Evolutionary conservation across 2,329 filamentous ascomycete genomes (phyloP).

Genomic region (Niveomyces coronatus): DNA sequence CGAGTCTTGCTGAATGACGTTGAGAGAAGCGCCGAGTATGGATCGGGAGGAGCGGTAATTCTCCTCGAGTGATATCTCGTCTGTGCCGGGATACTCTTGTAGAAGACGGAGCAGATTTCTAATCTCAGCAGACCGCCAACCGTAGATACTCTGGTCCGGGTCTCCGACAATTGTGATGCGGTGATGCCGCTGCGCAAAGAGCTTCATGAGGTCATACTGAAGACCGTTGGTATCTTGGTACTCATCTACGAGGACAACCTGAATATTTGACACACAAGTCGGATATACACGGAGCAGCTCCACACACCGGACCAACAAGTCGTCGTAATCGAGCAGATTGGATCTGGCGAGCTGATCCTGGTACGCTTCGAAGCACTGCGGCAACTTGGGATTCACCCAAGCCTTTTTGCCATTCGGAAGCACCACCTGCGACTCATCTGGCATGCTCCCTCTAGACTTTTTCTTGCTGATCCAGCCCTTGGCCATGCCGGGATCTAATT

Average conservation of each 20-base stretch:
- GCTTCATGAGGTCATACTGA: slow-evolving; percentile 87
- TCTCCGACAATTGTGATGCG: slow-evolving; percentile 94
- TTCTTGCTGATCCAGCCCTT: slow-evolving; percentile 64
- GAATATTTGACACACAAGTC: slow-evolving; percentile 76
- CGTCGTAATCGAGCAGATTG: slow-evolving; percentile 89
- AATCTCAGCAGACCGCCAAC: slow-evolving; percentile 87
- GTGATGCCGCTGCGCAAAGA: slow-evolving; percentile 62
- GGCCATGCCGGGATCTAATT: slow-evolving; percentile 60
- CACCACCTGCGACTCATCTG: slow-evolving; percentile 18
- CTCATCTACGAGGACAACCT: slow-evolving; percentile 89
- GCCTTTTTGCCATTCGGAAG: slow-evolving; percentile 20
- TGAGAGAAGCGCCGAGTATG: slow-evolving; percentile 70
- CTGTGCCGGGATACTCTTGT: slow-evolving; percentile 62
- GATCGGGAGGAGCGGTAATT: slow-evolving; percentile 88
- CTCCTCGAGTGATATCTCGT: slow-evolving; percentile 78
- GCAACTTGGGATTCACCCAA: slow-evolving; percentile 49
- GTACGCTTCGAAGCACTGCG: slow-evolving; percentile 63
- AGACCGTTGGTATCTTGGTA: slow-evolving; percentile 96
- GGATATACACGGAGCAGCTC: slow-evolving; percentile 66
- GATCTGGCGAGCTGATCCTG: slow-evolving; percentile 63
- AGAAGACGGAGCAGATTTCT: slow-evolving; percentile 76
- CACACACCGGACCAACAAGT: slow-evolving; percentile 74
- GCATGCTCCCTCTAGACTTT: slow-evolving; percentile 46
- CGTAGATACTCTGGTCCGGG: slow-evolving; percentile 96
- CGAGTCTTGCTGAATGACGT: slow-evolving; percentile 84